A percentile compares a stretch with the other conserved stretches of the same genome.
phyloP scores from a whole-genome alignment of 1,139 yeast genomes.

The Hemisphaericaspora subhashii region DNA sequence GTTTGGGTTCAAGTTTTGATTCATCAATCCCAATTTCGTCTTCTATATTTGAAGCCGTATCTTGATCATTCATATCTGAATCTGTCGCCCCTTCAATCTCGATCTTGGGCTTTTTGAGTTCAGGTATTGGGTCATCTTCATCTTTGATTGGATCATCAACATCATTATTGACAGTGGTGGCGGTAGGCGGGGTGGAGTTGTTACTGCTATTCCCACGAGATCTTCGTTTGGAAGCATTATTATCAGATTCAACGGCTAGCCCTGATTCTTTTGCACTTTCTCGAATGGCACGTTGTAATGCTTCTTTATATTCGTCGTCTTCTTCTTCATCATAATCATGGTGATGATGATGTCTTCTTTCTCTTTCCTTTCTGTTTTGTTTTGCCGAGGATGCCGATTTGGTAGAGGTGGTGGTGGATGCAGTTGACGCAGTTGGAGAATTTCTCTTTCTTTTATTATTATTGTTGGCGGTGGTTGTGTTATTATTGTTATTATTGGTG shows the following conservation, averaged over 20 bases:
- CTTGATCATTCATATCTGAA: conserved; percentile 6
- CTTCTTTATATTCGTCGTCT: conserved; percentile 65
- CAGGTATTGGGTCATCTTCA: not conserved
- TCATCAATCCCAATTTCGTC: conserved; percentile 18
- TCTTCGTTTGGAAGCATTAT: conserved; percentile 12
- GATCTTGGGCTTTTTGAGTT: conserved; percentile 6
- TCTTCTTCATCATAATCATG: conserved; percentile 62
- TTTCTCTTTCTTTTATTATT: conserved; percentile 2
- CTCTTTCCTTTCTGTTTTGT: conserved; percentile 72
- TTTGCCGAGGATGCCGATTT: not conserved
- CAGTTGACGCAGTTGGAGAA: not conserved
- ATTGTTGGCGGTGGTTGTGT: not conserved
- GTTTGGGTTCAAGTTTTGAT: conserved; percentile 11
- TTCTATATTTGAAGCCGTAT: conserved; percentile 6
- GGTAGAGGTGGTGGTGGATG: not conserved
- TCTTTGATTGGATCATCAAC: not conserved
- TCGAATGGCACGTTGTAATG: conserved; percentile 66
- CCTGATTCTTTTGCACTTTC: conserved; percentile 59
- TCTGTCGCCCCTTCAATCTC: conserved; percentile 11
- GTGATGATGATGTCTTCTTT: conserved; percentile 36
- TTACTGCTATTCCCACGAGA: conserved; percentile 15
- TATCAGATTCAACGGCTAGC: conserved; percentile 4
- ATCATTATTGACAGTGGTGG: not conserved
- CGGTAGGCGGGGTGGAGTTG: conserved; percentile 2
- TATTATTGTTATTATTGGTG: not conserved